Conservation (phyloP, 257 asterid genomes). For the Primulina eburnea region DNA sequence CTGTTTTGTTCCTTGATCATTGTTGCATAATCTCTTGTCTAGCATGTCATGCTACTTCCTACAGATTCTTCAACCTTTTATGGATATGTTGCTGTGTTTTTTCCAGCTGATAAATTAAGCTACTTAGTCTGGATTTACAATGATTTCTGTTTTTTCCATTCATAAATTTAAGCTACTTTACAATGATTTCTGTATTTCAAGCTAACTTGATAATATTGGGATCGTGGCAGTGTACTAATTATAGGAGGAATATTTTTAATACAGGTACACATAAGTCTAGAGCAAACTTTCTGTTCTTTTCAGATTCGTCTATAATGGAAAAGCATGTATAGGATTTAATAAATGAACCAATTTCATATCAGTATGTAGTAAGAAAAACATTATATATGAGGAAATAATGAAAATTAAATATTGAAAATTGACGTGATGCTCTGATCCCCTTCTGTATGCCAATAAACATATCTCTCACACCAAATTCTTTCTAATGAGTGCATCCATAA, state of each 20-base stretch:
- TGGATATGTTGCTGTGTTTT: not conserved
- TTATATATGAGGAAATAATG: conserved; percentile 26
- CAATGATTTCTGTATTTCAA: conserved; percentile 37
- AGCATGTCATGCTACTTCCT: not conserved
- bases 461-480: conserved; percentile 31
- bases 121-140: not conserved
- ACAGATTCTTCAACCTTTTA: not conserved
- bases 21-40: not conserved
- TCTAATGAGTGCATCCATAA: conserved; percentile 27
- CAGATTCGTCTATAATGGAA: not conserved
- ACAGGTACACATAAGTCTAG: conserved; percentile 41
- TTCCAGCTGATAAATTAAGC: too few species aligned
- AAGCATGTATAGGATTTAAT: conserved; percentile 21
- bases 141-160: not conserved
- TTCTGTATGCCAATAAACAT: conserved; percentile 47
- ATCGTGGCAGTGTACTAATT: conserved; percentile 76
- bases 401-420: conserved; percentile 33
- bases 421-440: conserved; percentile 54
- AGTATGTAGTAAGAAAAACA: conserved; percentile 27
- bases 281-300: conserved; percentile 21
- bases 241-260: conserved; percentile 49
- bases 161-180: not conserved
- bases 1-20: not conserved
- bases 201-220: conserved; percentile 84
- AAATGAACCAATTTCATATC: conserved; percentile 29